Percentiles rank a stretch among this genome's conserved stretches.
Conservation (phyloP, 768 basidiomycete species). For the Pilatotrama ljubarskyi region DNA sequence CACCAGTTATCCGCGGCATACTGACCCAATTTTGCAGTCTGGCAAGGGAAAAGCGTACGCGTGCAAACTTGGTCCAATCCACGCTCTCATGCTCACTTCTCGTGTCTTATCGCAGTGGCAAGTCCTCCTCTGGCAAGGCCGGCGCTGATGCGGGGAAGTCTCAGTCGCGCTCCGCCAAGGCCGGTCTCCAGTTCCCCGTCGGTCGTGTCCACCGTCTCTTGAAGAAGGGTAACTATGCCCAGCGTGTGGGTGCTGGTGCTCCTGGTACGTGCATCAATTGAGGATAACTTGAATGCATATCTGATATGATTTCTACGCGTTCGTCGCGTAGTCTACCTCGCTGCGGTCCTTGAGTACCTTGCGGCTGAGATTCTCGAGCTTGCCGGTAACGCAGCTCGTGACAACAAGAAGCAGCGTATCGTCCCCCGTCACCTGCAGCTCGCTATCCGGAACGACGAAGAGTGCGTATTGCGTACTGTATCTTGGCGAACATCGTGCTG, state of each 20-base stretch:
- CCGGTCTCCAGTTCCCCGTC: conserved; percentile 74
- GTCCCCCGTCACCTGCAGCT: conserved; percentile 77
- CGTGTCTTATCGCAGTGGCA: conserved; percentile 40
- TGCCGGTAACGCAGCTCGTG: conserved; percentile 76
- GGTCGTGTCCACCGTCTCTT: conserved; percentile 80
- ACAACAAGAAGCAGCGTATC: conserved; percentile 83
- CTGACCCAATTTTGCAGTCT: conserved; percentile 38
- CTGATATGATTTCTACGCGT: neutral
- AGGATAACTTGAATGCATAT: neutral
- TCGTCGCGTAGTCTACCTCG: conserved; percentile 62
- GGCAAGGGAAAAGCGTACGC: conserved; percentile 58
- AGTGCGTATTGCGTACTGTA: conserved; percentile 40
- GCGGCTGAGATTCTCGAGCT: conserved; percentile 86
- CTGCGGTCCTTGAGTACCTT: conserved; percentile 86
- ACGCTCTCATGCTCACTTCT: conserved; percentile 4
- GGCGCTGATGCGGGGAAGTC: conserved; percentile 53
- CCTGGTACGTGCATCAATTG: conserved; percentile 46
- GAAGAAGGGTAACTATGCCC: conserved; percentile 72
- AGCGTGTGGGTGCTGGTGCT: conserved; percentile 68
- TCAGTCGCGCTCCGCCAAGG: conserved; percentile 66
- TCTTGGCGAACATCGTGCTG: neutral
- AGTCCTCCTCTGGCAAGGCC: conserved; percentile 47
- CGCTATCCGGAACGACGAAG: conserved; percentile 76
- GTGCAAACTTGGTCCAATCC: neutral
- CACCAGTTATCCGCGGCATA: neutral